Base-by-base conservation (phyloP, 2,329 filamentous ascomycete genomes). In the Pestalotiopsis sp. region DNA sequence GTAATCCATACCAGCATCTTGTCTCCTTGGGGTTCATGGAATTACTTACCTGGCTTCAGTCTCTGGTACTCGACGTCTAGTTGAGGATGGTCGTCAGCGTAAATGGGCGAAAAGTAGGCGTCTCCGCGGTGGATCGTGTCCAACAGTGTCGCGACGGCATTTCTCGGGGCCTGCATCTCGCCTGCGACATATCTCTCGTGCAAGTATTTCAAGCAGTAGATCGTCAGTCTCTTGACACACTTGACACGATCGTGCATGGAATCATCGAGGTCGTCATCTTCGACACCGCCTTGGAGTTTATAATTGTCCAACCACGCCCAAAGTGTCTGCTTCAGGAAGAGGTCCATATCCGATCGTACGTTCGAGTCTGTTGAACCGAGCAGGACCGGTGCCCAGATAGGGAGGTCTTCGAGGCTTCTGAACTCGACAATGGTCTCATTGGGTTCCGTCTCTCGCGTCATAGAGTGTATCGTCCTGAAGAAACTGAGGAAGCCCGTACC, bases 351-450 rank as follows among this genome's bases (percentile, higher is more conserved):
- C 6, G 70, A 71, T 64, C 83, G 81, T 17, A 87, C 81, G 2
- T 75, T 72, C 4, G 76, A 69, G 63, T 88, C 85, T 27, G 80
- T 80, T 71, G 83, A 85, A 7, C 80, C 82, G 39, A 90, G 77
- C 27, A 89, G 75, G 27, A 80, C 79, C 1, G 88, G 87, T 4
- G 79, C 83, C 87, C 87, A 90, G n/a, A 77, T 72, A 0, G 84
- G 81, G 27, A 85, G 59, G 59, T 76, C 75, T 14, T 74, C 72
- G 13, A 81, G 71, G 20, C 75, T 72, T 20, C 76, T 73, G 64
- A 81, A 36, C 6, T 36, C 31, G 31, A 36, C 31, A 36, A 36
- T 36, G 31, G 31, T 9, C 7, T 36, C 31, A 36, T 36, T 7
- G 31, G 31, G 31, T 36, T 36, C 31, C 31, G 31, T 36, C 31